Conservation (phyloP, 768 basidiomycete species). For the Auriscalpium microsporum region DNA sequence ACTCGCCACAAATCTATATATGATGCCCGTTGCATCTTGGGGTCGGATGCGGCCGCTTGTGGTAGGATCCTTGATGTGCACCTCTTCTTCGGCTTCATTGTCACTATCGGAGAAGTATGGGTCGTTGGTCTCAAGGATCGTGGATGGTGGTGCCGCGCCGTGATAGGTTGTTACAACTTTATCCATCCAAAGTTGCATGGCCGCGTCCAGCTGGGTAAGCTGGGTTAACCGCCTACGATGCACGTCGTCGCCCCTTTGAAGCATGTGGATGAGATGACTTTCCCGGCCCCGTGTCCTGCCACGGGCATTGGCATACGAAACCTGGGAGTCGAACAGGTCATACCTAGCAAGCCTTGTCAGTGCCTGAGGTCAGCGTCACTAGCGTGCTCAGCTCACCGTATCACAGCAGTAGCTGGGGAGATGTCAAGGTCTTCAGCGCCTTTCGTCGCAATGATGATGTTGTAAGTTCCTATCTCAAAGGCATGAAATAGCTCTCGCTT, state of each 20-base stretch:
- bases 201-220: conserved; percentile 30
- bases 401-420: conserved; percentile 47
- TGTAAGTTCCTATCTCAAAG: conserved; percentile 49
- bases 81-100: conserved; percentile 33
- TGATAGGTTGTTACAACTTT: conserved; percentile 29
- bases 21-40: conserved; percentile 46
- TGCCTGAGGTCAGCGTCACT: neutral
- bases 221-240: conserved; percentile 46
- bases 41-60: conserved; percentile 51
- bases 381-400: conserved; percentile 39
- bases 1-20: conserved; percentile 42
- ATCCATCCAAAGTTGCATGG: conserved; percentile 43
- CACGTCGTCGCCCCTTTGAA: conserved; percentile 46
- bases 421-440: conserved; percentile 52
- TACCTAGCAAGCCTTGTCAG: conserved; percentile 31
- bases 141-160: conserved; percentile 37
- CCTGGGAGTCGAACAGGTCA: conserved; percentile 52
- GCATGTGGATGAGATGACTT: conserved; percentile 55
- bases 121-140: conserved; percentile 31
- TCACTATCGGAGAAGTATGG: conserved; percentile 43
- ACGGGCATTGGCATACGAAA: conserved; percentile 50
- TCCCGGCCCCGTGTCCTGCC: conserved; percentile 37
- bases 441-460: conserved; percentile 56
- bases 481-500: conserved; percentile 41
- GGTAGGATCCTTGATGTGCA: conserved; percentile 50